Percentiles rank a stretch among this genome's conserved stretches.
Conservation (phyloP, 2,329 filamentous ascomycete genomes). For the Cordyceps javanica region DNA sequence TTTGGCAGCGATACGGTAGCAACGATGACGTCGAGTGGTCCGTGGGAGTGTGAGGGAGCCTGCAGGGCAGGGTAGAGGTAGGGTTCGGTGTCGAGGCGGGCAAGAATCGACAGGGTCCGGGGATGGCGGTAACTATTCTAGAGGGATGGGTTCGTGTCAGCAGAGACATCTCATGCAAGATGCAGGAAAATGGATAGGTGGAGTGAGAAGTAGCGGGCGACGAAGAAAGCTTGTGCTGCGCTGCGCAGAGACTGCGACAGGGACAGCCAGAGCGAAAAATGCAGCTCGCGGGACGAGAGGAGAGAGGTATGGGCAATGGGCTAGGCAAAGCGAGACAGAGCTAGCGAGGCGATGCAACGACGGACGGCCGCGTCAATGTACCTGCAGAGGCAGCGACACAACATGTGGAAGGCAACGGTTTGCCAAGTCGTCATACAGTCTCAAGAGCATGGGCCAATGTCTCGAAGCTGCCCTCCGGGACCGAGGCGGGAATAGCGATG, state of each 20-base stretch:
- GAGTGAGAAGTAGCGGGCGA: not conserved
- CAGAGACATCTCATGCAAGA: conserved; percentile 8
- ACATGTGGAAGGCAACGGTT: not conserved
- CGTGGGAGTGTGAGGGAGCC: conserved; percentile 1
- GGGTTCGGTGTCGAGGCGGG: conserved; percentile 7
- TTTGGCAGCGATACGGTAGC: conserved; percentile 4
- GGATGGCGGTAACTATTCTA: conserved; percentile 8
- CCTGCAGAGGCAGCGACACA: conserved; percentile 12
- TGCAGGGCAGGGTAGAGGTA: conserved; percentile 7
- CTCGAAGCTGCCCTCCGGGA: conserved; percentile 6
- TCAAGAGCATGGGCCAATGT: conserved; percentile 8
- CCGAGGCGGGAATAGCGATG: conserved; percentile 1
- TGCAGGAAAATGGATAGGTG: conserved; percentile 2
- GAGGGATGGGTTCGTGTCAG: conserved; percentile 4
- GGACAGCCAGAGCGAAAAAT: not conserved
- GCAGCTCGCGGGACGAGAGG: not conserved
- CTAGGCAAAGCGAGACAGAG: conserved; percentile 8
- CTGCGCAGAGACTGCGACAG: not conserved
- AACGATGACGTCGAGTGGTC: conserved; percentile 10
- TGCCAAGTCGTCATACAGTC: conserved; percentile 12
- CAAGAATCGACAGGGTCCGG: conserved; percentile 10
- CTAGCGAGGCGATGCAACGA: conserved; percentile 11
- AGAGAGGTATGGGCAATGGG: not conserved
- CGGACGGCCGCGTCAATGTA: not conserved
- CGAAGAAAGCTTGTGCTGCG: not conserved